Evolutionary conservation across 306 rosid species (phyloP), one percentile per base, ranked within the genome.

Genomic region (Quercus parvula): DNA sequence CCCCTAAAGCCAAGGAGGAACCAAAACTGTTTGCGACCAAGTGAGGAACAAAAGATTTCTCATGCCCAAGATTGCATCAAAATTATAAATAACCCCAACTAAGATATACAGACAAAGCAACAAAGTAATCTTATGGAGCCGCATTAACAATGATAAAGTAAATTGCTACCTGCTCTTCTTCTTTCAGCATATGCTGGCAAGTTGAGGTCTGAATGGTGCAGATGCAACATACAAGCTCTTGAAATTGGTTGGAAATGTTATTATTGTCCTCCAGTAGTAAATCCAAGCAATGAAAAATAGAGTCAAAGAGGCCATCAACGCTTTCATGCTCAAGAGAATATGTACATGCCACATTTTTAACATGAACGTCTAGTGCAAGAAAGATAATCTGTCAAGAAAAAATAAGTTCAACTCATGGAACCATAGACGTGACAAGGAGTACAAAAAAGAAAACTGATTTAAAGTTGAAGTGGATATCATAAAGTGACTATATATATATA

Each of bases 151-250:
- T 17, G 61, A 71, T 75, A 33, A 78, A 67, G 72, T 27, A 69
- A 80, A 62, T 51, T 41, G 25, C 76, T 78, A 88, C 99, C 94
- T 95, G 99, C 75, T 92, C 79, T 93, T 95, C 99, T 89, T 92
- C 99, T 85, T 95, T 95, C 63, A 85, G 81, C 98, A 95, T 92
- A 82, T 92, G 96, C 69, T 88, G 93, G 86, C 74, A 87, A 67
- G 81, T 77, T 70, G 86, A 88, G 63, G 86, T 72, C 78, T 91
- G 89, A 57, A 91, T 83, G 70, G 91, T 88, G 75, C 92, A 92
- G 56, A 92, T 85, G 76, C 92, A 85, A 79, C 75, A 78, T 59
- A 92, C 83, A 68, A 95, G 97, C 80, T 92, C 94, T 78, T 90
- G 94, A 82, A 87, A 90, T 77, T 87, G 84, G 81, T 84, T 83